Conservation (phyloP, 495 filamentous ascomycete species). For the Talaromyces stipitatus region DNA sequence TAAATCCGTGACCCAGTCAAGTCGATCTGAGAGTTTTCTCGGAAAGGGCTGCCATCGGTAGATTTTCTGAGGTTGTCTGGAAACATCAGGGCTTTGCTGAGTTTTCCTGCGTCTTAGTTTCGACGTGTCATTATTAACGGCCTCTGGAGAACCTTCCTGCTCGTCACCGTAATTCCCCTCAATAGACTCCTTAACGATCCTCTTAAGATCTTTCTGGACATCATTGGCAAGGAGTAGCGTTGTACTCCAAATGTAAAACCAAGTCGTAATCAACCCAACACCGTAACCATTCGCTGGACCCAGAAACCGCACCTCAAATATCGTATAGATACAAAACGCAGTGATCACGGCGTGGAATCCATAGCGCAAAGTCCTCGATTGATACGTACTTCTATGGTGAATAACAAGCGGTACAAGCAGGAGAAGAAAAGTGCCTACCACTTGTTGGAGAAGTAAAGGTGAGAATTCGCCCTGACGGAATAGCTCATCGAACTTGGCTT, state of each 20-base stretch:
- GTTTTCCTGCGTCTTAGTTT: neutral
- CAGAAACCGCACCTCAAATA: constrained; percentile 38
- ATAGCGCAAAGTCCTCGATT: constrained; percentile 34
- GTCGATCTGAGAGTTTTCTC: constrained; percentile 46
- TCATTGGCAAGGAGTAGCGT: constrained; percentile 57
- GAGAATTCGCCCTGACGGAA: constrained; percentile 24
- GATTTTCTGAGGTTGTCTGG: neutral
- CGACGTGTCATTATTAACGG: neutral
- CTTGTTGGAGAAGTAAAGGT: constrained; percentile 33
- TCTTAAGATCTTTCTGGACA: constrained; percentile 56
- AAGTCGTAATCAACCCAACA: constrained; percentile 57
- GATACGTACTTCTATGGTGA: constrained; percentile 11
- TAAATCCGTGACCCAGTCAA: constrained; percentile 67
- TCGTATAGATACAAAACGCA: constrained; percentile 29
- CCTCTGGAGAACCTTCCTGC: neutral
- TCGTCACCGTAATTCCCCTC: neutral
- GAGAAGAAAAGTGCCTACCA: constrained; percentile 20
- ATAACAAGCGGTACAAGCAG: constrained; percentile 28
- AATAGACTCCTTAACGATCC: constrained; percentile 45
- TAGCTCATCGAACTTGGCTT: constrained; percentile 15
- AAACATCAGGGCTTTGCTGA: neutral
- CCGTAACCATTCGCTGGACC: constrained; percentile 58
- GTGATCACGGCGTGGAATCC: constrained; percentile 47
- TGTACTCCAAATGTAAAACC: constrained; percentile 58
- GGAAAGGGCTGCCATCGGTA: constrained; percentile 71